Percentiles rank a stretch among this genome's conserved stretches.
phyloP scores from a whole-genome alignment of 352 stramenopile species.

The Phytophthora idaei region DNA sequence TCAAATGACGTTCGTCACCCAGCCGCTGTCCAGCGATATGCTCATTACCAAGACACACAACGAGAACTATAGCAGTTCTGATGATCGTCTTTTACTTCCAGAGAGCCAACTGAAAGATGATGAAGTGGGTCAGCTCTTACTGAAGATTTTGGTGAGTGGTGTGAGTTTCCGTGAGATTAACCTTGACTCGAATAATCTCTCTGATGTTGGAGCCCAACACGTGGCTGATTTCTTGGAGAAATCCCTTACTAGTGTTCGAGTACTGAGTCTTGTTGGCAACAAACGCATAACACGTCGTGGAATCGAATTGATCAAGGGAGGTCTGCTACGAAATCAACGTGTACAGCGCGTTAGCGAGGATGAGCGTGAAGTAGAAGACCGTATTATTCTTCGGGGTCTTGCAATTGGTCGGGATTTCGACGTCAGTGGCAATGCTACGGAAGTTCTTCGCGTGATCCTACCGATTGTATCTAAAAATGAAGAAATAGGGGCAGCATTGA shows the following conservation, averaged over 20 bases:
- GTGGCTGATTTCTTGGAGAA: slow-evolving; percentile 55
- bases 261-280: slow-evolving; percentile 44
- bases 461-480: slow-evolving; percentile 2
- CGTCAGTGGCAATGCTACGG: slow-evolving; percentile 20
- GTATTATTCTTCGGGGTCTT: slow-evolving; percentile 18
- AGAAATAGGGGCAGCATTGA: neutral
- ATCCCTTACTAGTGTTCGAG: slow-evolving; percentile 17
- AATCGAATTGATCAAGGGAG: slow-evolving; percentile 35
- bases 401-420: slow-evolving; percentile 24
- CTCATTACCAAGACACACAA: slow-evolving; percentile 31
- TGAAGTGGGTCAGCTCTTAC: slow-evolving; percentile 44
- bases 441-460: slow-evolving; percentile 24
- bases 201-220: slow-evolving; percentile 44
- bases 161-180: slow-evolving; percentile 40
- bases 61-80: neutral
- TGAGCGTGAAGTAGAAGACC: neutral
- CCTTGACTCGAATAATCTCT: slow-evolving; percentile 46
- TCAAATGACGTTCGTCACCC: slow-evolving; percentile 57
- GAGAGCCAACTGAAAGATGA: slow-evolving; percentile 44
- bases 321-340: slow-evolving; percentile 35
- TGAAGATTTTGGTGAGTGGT: slow-evolving; percentile 48
- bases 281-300: slow-evolving; percentile 39
- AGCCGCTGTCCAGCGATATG: slow-evolving; percentile 48
- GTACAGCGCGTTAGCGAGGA: slow-evolving; percentile 36
- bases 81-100: slow-evolving; percentile 28